phyloP scores from a whole-genome alignment of 257 asterid genomes.

The Nicotiana undulata region DNA sequence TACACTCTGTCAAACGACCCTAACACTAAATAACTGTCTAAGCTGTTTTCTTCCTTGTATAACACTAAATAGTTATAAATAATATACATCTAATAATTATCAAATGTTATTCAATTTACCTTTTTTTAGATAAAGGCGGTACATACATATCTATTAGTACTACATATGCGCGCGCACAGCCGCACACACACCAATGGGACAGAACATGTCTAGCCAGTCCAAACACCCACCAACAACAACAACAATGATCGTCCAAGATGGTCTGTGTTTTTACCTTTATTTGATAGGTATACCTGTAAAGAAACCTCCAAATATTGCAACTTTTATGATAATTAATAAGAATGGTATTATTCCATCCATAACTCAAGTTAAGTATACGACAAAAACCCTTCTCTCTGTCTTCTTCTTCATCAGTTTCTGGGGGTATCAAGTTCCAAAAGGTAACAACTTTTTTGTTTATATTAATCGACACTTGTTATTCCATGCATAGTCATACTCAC shows the following conservation, averaged over 20 bases:
- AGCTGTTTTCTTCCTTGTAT: too few species aligned
- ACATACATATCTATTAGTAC: too few species aligned
- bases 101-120: too few species aligned
- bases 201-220: background rate
- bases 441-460: background rate
- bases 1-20: too few species aligned
- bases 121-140: too few species aligned
- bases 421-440: background rate
- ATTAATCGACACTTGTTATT: background rate
- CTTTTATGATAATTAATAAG: background rate
- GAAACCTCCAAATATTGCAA: background rate
- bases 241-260: background rate
- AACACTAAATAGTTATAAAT: too few species aligned
- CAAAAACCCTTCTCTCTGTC: background rate
- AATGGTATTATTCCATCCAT: conserved; percentile 2
- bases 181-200: background rate
- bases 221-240: background rate
- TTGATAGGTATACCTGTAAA: background rate
- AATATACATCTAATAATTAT: too few species aligned
- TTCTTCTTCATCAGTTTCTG: background rate
- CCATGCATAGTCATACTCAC: background rate
- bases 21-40: too few species aligned
- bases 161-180: too few species aligned
- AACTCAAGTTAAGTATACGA: background rate
- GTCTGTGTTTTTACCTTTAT: background rate